These are phyloP conservation scores for Cladosporium sphaerospermum DNA, from an alignment of 2,329 filamentous ascomycete species.

Conservation along the genomic window DNA sequence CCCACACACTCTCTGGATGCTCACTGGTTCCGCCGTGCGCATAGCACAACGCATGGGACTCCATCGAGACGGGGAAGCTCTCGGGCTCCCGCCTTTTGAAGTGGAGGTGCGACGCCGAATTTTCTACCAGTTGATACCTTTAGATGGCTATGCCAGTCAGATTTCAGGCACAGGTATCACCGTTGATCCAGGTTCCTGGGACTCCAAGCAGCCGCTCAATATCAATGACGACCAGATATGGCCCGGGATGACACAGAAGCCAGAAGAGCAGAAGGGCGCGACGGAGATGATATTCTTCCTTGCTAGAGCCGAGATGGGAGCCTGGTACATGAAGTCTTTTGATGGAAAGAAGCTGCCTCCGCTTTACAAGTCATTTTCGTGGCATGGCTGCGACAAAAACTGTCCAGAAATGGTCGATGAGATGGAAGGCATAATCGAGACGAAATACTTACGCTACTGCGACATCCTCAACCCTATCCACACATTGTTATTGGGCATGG, in stretches of 20 bases:
- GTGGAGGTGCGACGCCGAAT: constrained; percentile 55
- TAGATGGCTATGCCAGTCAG: constrained; percentile 40
- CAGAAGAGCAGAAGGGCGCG: constrained; percentile 43
- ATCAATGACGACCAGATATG: constrained; percentile 32
- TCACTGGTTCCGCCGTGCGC: constrained; percentile 56
- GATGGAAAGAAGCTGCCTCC: not conserved
- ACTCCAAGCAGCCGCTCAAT: constrained; percentile 30
- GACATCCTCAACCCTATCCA: constrained; percentile 39
- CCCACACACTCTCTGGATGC: constrained; percentile 54
- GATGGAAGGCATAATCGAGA: constrained; percentile 38
- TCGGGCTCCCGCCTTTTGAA: constrained; percentile 50
- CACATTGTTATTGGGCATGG: constrained; percentile 40
- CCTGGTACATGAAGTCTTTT: constrained; percentile 28
- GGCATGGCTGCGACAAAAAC: constrained; percentile 2
- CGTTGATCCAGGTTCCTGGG: constrained; percentile 24
- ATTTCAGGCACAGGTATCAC: constrained; percentile 27
- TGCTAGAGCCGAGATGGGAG: constrained; percentile 37
- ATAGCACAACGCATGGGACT: constrained; percentile 56
- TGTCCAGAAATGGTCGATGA: constrained; percentile 27
- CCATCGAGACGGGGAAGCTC: constrained; percentile 50
- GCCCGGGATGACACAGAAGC: constrained; percentile 42
- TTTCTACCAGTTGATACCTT: constrained; percentile 58
- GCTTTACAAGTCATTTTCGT: constrained; percentile 2
- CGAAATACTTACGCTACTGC: constrained; percentile 40
- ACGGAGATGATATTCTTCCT: constrained; percentile 49